Evolutionary conservation across 176 grass and related monocot species (phyloP).

Genomic region (bread wheat (Triticum aestivum)): DNA sequence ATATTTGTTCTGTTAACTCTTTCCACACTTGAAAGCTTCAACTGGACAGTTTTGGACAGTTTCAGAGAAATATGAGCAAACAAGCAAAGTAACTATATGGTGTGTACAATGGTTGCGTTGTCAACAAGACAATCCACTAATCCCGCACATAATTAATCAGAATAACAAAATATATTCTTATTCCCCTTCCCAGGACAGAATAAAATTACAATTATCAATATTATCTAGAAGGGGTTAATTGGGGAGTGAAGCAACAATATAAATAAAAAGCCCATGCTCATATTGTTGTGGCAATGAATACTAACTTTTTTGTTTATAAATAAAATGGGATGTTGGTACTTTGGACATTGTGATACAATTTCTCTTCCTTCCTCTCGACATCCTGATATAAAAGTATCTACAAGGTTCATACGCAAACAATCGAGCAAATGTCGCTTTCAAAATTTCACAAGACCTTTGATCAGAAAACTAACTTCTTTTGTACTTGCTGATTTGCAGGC

Average conservation of each 20-base stretch:
- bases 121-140: background rate
- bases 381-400: background rate
- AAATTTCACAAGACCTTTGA: background rate
- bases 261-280: slow-evolving; percentile 23
- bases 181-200: slow-evolving; percentile 28
- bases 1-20: background rate
- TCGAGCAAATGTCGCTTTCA: background rate
- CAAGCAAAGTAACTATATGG: background rate
- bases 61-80: background rate
- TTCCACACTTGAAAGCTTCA: background rate
- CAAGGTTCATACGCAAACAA: background rate
- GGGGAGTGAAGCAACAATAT: background rate
- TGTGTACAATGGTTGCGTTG: background rate
- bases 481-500: slow-evolving; percentile 47
- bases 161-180: slow-evolving; percentile 20
- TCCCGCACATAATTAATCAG: background rate
- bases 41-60: background rate
- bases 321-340: slow-evolving; percentile 31
- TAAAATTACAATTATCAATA: slow-evolving; percentile 22
- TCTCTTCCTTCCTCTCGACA: slow-evolving; percentile 18
- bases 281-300: slow-evolving; percentile 33
- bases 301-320: background rate
- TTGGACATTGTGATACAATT: background rate
- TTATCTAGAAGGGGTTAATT: slow-evolving; percentile 17
- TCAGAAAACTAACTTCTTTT: slow-evolving; percentile 54